A percentile compares a stretch with the other conserved stretches of the same genome.
Evolutionary conservation across 495 filamentous ascomycete genomes (phyloP).

Genomic region (Talaromyces adpressus): DNA sequence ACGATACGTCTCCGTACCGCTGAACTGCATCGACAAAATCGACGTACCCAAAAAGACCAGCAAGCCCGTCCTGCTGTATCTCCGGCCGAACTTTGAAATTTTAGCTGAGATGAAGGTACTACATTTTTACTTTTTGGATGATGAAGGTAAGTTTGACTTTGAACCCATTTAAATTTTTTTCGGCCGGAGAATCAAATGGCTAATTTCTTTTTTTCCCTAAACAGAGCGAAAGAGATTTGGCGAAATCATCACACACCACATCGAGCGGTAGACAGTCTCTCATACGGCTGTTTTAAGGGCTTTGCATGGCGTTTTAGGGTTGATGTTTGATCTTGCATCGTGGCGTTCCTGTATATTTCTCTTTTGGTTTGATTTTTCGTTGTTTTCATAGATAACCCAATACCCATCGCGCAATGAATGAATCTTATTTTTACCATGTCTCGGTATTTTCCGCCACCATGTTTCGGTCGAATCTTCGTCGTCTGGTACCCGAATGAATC

Average conservation of each 20-base stretch:
- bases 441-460: neutral
- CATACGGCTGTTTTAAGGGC: neutral
- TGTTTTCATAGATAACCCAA: neutral
- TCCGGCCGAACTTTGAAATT: conserved; percentile 39
- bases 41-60: conserved; percentile 36
- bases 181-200: neutral
- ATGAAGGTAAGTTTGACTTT: conserved; percentile 27
- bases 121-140: conserved; percentile 35
- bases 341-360: neutral
- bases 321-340: neutral
- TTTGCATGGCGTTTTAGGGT: neutral
- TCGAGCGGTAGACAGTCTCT: neutral
- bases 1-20: conserved; percentile 37
- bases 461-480: neutral
- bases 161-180: neutral
- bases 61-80: conserved; percentile 28
- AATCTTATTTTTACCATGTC: neutral
- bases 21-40: conserved; percentile 34
- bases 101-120: conserved; percentile 35
- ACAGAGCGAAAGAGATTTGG: conserved; percentile 4
- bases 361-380: neutral
- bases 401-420: conserved; percentile 2
- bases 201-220: neutral
- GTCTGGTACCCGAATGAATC: neutral
- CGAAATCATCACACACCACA: neutral